Conservation (phyloP, 495 filamentous ascomycete species). For the Sordaria brevicollis region DNA sequence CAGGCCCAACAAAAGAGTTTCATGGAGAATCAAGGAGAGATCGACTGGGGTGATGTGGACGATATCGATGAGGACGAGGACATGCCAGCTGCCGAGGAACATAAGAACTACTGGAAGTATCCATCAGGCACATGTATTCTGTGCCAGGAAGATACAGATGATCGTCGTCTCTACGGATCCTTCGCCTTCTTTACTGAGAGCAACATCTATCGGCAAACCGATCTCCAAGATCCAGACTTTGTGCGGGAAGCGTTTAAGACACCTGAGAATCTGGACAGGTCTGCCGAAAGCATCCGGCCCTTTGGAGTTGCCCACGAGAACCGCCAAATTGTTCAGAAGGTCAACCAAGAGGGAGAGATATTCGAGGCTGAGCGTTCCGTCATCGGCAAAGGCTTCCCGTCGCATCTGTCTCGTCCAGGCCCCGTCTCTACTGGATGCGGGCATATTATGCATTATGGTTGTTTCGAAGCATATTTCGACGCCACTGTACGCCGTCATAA, state of each 20-base stretch:
- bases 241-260: slow-evolving; percentile 71
- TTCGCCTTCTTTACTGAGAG: slow-evolving; percentile 85
- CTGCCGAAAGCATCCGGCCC: slow-evolving; percentile 70
- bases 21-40: slow-evolving; percentile 68
- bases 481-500: slow-evolving; percentile 73
- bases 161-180: slow-evolving; percentile 79
- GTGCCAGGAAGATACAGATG: slow-evolving; percentile 92
- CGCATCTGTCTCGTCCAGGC: slow-evolving; percentile 53
- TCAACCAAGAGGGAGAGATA: slow-evolving; percentile 58
- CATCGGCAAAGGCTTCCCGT: slow-evolving; percentile 80
- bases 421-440: slow-evolving; percentile 87
- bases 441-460: slow-evolving; percentile 97
- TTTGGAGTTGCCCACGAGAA: slow-evolving; percentile 89
- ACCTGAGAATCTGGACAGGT: slow-evolving; percentile 70
- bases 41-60: slow-evolving; percentile 74
- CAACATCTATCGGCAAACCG: slow-evolving; percentile 75
- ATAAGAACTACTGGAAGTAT: slow-evolving; percentile 77
- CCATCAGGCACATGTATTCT: slow-evolving; percentile 91
- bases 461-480: slow-evolving; percentile 82
- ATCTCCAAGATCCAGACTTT: slow-evolving; percentile 69
- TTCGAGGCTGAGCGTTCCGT: slow-evolving; percentile 67
- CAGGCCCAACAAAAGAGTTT: slow-evolving; percentile 95
- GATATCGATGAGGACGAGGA: slow-evolving; percentile 57
- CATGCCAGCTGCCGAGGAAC: slow-evolving; percentile 49
- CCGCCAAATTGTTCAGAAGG: slow-evolving; percentile 59